Base-by-base conservation (phyloP, 2,329 filamentous ascomycete genomes). In the Epichloe bromicola region DNA sequence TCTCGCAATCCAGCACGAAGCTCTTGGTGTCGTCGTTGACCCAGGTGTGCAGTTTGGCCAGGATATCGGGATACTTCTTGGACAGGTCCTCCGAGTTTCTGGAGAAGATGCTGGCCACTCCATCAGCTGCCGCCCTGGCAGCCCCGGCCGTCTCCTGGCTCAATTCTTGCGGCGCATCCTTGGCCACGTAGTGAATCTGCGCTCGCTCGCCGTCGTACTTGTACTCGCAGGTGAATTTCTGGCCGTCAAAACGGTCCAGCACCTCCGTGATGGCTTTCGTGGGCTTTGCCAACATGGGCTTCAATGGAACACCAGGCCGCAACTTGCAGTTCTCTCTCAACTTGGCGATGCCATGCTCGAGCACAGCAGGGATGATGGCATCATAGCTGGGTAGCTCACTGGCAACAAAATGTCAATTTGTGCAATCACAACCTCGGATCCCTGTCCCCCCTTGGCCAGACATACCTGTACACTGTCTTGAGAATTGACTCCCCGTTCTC, bases 201-300 rank as follows among this genome's bases (percentile, higher is more conserved):
- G 93, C 93, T 63, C 93, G 79, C 68, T 98, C 93, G 46, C 93
- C 93, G 61, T 98, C 93, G 63, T 98, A 98, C 67, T 98, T 98
- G 75, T 95, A 98, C 66, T 98, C 93, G 70, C 93, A 98, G 1
- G 93, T 97, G 62, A 98, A 98, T 26, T 85, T 86, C 63, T 95
- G 93, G 56, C 86, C 83, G 64, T 97, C 93, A 58, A 98, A 98
- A 5, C 93, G 86, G 67, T 98, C 91, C 11, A 98, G 76, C 0
- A 98, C 93, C 69, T 98, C 93, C 1, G 90, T 95, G 60, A 98
- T 96, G 5, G 93, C 90, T 67, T 98, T 98, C 10, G 93, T 98
- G 3, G 93, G 93, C 62, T 97, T 97, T 19, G 93, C 93, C 71
- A 98, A 76, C 93, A 98, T 98, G 60, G 93, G 93, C 68, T 98